phyloP scores from a whole-genome alignment of 306 rosid species.

The Casuarina cunninghamiana region DNA sequence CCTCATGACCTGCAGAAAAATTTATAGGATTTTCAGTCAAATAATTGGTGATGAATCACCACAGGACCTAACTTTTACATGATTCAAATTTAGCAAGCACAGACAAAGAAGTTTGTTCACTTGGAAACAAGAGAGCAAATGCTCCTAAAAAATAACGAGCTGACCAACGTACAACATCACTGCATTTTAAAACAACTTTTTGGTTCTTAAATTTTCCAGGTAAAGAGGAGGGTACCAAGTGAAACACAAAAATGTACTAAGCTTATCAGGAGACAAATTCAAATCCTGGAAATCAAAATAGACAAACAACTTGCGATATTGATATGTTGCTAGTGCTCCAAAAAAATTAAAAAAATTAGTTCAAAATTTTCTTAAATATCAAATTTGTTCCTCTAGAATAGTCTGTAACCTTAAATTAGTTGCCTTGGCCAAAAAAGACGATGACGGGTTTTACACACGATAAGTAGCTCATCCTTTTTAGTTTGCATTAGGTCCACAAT shows the following conservation, averaged over 20 bases:
- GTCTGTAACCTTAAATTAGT: too few relatives aligned
- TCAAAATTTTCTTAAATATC: background rate
- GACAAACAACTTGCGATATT: background rate
- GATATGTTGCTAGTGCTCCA: background rate
- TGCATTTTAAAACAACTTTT: background rate
- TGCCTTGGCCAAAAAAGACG: too few relatives aligned
- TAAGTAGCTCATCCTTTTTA: too few relatives aligned
- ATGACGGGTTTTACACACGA: too few relatives aligned
- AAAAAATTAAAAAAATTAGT: background rate
- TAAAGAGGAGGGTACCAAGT: background rate
- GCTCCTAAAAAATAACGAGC: background rate
- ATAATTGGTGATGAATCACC: slow-evolving; percentile 7
- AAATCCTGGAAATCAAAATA: background rate
- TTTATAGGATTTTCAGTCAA: background rate
- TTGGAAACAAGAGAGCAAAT: background rate
- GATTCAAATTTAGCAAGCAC: background rate
- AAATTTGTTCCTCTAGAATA: too few relatives aligned
- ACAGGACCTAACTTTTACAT: slow-evolving; percentile 9
- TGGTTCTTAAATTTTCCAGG: background rate
- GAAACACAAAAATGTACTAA: background rate
- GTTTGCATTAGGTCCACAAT: too few relatives aligned
- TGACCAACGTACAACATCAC: background rate
- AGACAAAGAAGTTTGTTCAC: background rate
- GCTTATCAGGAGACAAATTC: background rate
- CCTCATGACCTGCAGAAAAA: slow-evolving; percentile 64